phyloP scores from a whole-genome alignment of 148 eudicot species.

The Fagopyrum tataricum region DNA sequence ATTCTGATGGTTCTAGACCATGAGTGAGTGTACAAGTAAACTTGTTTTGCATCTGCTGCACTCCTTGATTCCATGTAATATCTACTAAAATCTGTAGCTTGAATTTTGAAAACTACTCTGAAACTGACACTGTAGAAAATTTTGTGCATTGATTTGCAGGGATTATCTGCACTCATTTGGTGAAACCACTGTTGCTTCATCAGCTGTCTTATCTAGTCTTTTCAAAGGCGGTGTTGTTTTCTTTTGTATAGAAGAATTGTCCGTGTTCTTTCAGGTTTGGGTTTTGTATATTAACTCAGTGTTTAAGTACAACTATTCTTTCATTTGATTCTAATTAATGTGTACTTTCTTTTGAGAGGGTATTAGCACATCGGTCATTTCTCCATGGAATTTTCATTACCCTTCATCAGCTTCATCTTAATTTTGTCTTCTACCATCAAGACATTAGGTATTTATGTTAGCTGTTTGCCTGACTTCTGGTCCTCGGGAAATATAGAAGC shows the following conservation, averaged over 20 bases:
- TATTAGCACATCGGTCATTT: neutral
- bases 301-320: neutral
- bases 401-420: neutral
- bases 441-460: neutral
- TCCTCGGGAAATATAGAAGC: neutral
- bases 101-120: neutral
- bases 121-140: neutral
- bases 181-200: conserved; percentile 37
- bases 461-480: conserved; percentile 4
- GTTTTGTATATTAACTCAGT: conserved; percentile 5
- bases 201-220: conserved; percentile 42
- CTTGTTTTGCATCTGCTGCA: neutral
- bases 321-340: neutral
- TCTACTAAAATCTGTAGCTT: neutral
- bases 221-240: conserved; percentile 39
- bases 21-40: neutral
- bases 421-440: neutral
- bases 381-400: neutral
- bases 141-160: conserved; percentile 37
- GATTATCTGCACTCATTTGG: conserved; percentile 55
- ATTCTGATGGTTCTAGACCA: neutral
- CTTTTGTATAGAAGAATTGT: conserved; percentile 63
- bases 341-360: neutral
- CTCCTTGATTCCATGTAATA: neutral
- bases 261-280: conserved; percentile 54